phyloP scores from a whole-genome alignment of 2,329 filamentous ascomycete genomes.

The Fusarium heterosporum region DNA sequence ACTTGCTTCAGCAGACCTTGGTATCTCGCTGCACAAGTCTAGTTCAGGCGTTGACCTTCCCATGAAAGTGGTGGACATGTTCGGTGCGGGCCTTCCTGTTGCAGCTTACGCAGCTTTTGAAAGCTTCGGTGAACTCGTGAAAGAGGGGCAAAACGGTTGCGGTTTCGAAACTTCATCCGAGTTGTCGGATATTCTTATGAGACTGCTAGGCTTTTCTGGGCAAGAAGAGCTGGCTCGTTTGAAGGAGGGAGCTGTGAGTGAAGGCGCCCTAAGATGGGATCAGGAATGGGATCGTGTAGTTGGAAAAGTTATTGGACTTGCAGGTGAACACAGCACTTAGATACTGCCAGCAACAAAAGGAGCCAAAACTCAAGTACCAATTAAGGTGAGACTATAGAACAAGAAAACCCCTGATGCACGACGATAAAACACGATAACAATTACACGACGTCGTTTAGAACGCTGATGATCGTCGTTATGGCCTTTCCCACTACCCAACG shows the following conservation, averaged over 20 bases:
- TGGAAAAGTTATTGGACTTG: constrained; percentile 73
- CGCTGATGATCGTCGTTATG: constrained; percentile 23
- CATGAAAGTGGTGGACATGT: constrained; percentile 99
- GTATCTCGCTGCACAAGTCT: constrained; percentile 91
- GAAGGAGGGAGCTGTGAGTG: constrained; percentile 76
- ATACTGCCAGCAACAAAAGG: background rate
- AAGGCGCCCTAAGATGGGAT: constrained; percentile 86
- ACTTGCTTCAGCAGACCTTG: constrained; percentile 86
- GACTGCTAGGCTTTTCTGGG: constrained; percentile 69
- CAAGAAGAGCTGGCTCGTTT: constrained; percentile 68
- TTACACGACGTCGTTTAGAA: constrained; percentile 40
- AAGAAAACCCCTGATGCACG: constrained; percentile 13
- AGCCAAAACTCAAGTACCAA: background rate
- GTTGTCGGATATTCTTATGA: constrained; percentile 70
- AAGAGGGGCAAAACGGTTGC: constrained; percentile 84
- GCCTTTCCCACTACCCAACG: constrained; percentile 22
- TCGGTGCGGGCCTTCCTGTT: constrained; percentile 91
- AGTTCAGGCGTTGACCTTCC: constrained; percentile 95
- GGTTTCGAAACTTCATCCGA: constrained; percentile 81
- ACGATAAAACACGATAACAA: constrained; percentile 31
- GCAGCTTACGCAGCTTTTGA: constrained; percentile 87
- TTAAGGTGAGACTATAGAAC: constrained; percentile 3
- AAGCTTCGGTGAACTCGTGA: constrained; percentile 91
- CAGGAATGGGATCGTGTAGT: constrained; percentile 92
- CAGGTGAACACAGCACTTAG: constrained; percentile 34